Percentiles rank a stretch among this genome's conserved stretches.
These are phyloP conservation scores for Tuctoria greenei DNA, from an alignment of 176 grass and related monocot species.

Conservation along the genomic window DNA sequence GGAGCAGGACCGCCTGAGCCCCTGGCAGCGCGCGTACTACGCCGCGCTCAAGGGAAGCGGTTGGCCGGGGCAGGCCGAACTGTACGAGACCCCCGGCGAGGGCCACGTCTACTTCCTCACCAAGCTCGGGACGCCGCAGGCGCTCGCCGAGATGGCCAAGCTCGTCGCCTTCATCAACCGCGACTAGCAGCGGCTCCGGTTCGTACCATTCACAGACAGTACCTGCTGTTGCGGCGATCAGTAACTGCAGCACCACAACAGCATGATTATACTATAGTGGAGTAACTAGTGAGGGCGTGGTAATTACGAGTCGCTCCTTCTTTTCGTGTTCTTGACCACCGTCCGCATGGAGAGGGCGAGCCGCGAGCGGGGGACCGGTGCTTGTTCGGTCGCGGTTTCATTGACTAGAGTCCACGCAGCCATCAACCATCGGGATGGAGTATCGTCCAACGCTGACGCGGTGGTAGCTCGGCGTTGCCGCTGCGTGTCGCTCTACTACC, in stretches of 20 bases:
- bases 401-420: constrained; percentile 12
- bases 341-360: constrained; percentile 20
- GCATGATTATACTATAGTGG: not conserved
- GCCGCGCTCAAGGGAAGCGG: constrained; percentile 33
- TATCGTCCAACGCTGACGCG: not conserved
- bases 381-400: constrained; percentile 12
- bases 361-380: constrained; percentile 26
- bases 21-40: constrained; percentile 59
- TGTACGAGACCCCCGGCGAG: constrained; percentile 54
- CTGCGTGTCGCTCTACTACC: constrained; percentile 14
- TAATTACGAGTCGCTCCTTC: constrained; percentile 4
- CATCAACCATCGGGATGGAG: no score
- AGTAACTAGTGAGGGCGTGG: constrained; percentile 27
- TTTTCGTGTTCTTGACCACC: constrained; percentile 3
- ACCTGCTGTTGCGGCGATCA: not conserved
- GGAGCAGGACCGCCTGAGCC: constrained; percentile 47
- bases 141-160: constrained; percentile 51
- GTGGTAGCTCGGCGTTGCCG: not conserved
- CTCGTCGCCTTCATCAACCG: constrained; percentile 54
- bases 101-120: constrained; percentile 62
- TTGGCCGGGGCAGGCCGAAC: constrained; percentile 36
- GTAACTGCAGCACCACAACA: not conserved
- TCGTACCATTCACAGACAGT: not conserved
- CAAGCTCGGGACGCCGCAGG: constrained; percentile 44
- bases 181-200: not conserved